These are phyloP conservation scores for Aspergillus luchuensis DNA, from an alignment of 2,329 filamentous ascomycete genomes.

Conservation along the genomic window DNA sequence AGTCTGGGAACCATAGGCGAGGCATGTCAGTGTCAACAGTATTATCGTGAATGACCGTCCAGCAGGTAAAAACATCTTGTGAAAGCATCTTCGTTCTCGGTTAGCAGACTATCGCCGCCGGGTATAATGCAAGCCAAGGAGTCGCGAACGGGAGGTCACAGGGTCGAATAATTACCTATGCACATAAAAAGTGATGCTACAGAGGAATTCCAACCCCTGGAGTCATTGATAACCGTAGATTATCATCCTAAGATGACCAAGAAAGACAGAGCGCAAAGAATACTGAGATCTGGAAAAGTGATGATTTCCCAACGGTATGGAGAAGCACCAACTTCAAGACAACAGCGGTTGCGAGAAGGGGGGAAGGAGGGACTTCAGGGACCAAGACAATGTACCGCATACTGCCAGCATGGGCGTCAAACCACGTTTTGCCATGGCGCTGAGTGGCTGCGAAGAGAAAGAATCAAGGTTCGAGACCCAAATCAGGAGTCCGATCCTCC, in stretches of 20 bases:
- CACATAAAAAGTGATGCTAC: conserved; percentile 23
- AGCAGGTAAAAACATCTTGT: conserved; percentile 39
- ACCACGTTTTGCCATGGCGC: conserved; percentile 14
- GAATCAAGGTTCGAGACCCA: conserved; percentile 27
- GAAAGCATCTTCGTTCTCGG: conserved; percentile 24
- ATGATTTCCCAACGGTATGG: background rate
- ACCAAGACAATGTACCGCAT: conserved; percentile 13
- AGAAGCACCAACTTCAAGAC: background rate
- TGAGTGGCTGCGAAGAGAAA: conserved; percentile 19
- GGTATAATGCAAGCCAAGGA: background rate
- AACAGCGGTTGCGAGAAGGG: background rate
- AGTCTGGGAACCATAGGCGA: conserved; percentile 24
- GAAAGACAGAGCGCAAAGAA: conserved; percentile 13
- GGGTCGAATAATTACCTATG: background rate
- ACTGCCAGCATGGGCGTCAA: conserved; percentile 20
- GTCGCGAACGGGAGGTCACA: background rate
- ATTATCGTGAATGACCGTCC: conserved; percentile 30
- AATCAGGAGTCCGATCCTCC: conserved; percentile 16
- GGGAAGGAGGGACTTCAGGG: conserved; percentile 12
- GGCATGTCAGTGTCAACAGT: conserved; percentile 26
- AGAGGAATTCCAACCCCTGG: conserved; percentile 28
- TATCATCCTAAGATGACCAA: conserved; percentile 26
- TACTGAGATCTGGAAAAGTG: background rate
- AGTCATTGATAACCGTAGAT: conserved; percentile 23
- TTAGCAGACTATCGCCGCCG: conserved; percentile 17